Base-by-base conservation (phyloP, 352 stramenopile species). In the Pythium brachiatum region DNA sequence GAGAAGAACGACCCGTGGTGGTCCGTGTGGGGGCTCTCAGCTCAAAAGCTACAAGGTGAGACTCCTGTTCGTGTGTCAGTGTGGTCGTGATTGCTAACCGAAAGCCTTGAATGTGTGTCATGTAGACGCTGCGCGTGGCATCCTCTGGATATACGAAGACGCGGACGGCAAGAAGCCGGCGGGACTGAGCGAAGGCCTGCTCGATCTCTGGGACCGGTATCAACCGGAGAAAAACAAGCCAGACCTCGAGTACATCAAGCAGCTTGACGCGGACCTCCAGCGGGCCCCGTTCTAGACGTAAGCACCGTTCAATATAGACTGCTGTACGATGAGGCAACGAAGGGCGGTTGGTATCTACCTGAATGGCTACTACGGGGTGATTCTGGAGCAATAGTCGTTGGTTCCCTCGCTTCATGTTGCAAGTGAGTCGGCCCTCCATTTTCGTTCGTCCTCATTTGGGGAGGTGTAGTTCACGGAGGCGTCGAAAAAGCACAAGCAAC, bases 71-170 rank as follows among this genome's bases (percentile, higher is more conserved):
- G 38, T 9, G 16, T 38, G 15, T 29, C 34, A 23, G 16, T 51
- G 9, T 26, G 27, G 7, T 44, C 23, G 13, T 52, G 13, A 26
- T 41, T 18, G 25, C 26, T 43, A 15, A 20, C 7, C 61, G n/a
- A n/a, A n/a, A n/a, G n/a, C 12, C 53, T 52, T 4, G 15, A 34
- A 27, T 64, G 29, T 29, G 26, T 62, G 34, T 34, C 15, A 21
- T 52, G 38, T 34, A 81, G 76, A 83, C 11, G 79, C 88, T 9
- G 76, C 77, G n/a, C 61, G 73, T 39, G 73, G 71, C 15, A 67
- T 89, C 15, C 64, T 92, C 55, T 86, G 76, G 76, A 82, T 90
- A 59, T 92, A 86, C 51, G 73, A 89, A 74, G 77, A 86, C 61
- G 61, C 67, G 18, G 41, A 62, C 6, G 69, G 75, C 0, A 46